Conservation (phyloP, 208 protist genomes). For the Leishmania arabica region DNA sequence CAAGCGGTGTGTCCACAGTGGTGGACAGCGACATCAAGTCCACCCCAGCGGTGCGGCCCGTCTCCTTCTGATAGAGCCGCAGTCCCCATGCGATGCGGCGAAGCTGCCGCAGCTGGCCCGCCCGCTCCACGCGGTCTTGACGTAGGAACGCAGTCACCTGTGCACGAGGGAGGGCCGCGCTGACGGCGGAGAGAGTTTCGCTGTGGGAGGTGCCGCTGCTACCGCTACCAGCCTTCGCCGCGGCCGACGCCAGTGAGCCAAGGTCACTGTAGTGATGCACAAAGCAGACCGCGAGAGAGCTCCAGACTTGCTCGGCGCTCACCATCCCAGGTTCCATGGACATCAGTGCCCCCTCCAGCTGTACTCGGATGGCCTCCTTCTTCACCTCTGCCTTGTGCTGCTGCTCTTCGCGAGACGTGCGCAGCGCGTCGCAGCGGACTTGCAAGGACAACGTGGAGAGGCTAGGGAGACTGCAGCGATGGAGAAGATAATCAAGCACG, state of each 20-base stretch:
- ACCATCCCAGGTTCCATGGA: slow-evolving; percentile 45
- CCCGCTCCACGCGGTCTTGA: slow-evolving; percentile 73
- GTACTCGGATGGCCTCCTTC: slow-evolving; percentile 69
- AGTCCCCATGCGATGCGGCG: slow-evolving; percentile 90
- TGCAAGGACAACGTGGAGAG: slow-evolving; percentile 68
- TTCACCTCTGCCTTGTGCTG: slow-evolving; percentile 55
- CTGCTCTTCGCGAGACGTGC: slow-evolving; percentile 34
- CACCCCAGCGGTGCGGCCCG: slow-evolving; percentile 46
- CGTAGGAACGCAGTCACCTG: slow-evolving; percentile 69
- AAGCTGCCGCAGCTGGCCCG: slow-evolving; percentile 84
- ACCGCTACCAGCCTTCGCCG: slow-evolving; percentile 1
- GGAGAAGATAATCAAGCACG: slow-evolving; percentile 63
- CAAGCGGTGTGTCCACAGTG: slow-evolving; percentile 42
- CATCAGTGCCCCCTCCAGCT: slow-evolving; percentile 54
- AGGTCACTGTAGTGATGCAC: slow-evolving; percentile 67
- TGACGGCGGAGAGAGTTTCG: slow-evolving; percentile 74
- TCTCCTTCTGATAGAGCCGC: slow-evolving; percentile 77
- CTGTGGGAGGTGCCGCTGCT: slow-evolving; percentile 32
- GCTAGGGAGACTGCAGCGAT: slow-evolving; percentile 48
- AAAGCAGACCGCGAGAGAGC: slow-evolving; percentile 68
- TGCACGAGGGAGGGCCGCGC: slow-evolving; percentile 61
- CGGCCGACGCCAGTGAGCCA: slow-evolving; percentile 4
- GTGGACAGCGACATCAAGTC: slow-evolving; percentile 44
- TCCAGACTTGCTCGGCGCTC: slow-evolving; percentile 68
- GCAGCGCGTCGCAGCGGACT: slow-evolving; percentile 47